These are phyloP conservation scores for Cryoendolithus antarcticus DNA, from an alignment of 2,329 filamentous ascomycete genomes.

Conservation along the genomic window DNA sequence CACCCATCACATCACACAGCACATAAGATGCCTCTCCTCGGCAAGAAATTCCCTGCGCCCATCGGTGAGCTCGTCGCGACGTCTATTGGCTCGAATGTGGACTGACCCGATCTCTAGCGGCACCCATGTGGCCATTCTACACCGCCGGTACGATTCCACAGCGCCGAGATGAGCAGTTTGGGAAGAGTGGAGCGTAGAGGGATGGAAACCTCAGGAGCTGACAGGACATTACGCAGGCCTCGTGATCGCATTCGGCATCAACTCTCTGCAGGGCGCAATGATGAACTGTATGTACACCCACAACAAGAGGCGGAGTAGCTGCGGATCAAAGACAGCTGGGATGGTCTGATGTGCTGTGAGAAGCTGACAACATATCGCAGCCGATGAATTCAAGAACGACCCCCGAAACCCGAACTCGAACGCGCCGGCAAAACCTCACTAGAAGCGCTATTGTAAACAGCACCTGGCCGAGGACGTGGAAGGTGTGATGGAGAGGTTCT, in stretches of 20 bases:
- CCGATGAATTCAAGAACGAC: slow-evolving; percentile 94
- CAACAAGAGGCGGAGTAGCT: too few species aligned
- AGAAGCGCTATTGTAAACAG: slow-evolving; percentile 2
- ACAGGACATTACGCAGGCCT: slow-evolving; percentile 44
- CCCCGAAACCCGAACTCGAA: slow-evolving; percentile 63
- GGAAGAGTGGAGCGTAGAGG: too few species aligned
- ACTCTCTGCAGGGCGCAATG: slow-evolving; percentile 66
- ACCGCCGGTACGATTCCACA: slow-evolving; percentile 58
- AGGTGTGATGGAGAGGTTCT: too few species aligned
- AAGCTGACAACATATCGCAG: slow-evolving; percentile 33
- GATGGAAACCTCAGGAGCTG: too few species aligned
- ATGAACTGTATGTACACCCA: slow-evolving; percentile 57
- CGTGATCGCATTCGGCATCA: slow-evolving; percentile 83
- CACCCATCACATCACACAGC: slow-evolving; percentile 2
- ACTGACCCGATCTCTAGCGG: slow-evolving; percentile 42
- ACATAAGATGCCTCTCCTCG: slow-evolving; percentile 29
- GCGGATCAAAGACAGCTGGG: too few species aligned
- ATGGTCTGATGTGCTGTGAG: too few species aligned
- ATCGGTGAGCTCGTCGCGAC: slow-evolving; percentile 29
- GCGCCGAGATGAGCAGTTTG: neutral
- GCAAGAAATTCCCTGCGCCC: slow-evolving; percentile 40
- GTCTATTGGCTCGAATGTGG: too few species aligned
- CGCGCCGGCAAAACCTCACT: slow-evolving; percentile 18
- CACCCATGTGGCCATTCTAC: slow-evolving; percentile 89
- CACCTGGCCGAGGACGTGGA: too few species aligned